Evolutionary conservation across 2,329 filamentous ascomycete genomes (phyloP).

Genomic region (Ophiostoma perfectum): DNA sequence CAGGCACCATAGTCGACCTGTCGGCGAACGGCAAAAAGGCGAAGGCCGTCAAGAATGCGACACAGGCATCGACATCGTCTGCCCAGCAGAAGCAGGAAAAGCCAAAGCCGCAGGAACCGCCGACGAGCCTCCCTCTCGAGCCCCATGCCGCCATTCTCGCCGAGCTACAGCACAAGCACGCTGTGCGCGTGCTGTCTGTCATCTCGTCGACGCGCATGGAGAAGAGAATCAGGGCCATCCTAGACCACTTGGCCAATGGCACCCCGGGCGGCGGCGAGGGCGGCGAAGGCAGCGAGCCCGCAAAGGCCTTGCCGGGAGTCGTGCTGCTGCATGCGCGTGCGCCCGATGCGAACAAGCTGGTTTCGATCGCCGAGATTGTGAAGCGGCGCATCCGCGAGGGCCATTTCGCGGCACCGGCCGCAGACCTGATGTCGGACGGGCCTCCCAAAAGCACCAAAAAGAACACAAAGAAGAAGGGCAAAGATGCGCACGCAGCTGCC

Average conservation of each 20-base stretch:
- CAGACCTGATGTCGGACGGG: too few species aligned
- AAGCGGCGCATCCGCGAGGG: conserved; percentile 50
- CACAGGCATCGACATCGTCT: conserved; percentile 18
- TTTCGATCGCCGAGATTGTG: conserved; percentile 62
- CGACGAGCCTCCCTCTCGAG: conserved; percentile 31
- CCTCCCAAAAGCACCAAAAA: background rate
- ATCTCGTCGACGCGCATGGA: conserved; percentile 57
- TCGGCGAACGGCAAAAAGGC: background rate
- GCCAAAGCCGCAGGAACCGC: conserved; percentile 19
- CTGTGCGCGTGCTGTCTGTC: conserved; percentile 49
- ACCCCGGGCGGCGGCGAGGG: conserved; percentile 23
- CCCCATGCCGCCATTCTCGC: conserved; percentile 41
- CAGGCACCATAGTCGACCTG: conserved; percentile 10
- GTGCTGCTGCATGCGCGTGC: conserved; percentile 50
- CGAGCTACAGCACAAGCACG: conserved; percentile 43
- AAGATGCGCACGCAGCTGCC: background rate
- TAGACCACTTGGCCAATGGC: conserved; percentile 39
- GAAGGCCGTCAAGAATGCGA: conserved; percentile 18
- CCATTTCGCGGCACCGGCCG: background rate
- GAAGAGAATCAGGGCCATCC: conserved; percentile 45
- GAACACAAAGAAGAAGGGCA: background rate
- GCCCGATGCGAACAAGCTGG: conserved; percentile 56
- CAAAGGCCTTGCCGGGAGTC: conserved; percentile 31
- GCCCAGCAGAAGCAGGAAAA: conserved; percentile 28
- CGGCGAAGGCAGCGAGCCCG: background rate